phyloP scores from a whole-genome alignment of 768 basidiomycete species.

The Mycena epipterygia region DNA sequence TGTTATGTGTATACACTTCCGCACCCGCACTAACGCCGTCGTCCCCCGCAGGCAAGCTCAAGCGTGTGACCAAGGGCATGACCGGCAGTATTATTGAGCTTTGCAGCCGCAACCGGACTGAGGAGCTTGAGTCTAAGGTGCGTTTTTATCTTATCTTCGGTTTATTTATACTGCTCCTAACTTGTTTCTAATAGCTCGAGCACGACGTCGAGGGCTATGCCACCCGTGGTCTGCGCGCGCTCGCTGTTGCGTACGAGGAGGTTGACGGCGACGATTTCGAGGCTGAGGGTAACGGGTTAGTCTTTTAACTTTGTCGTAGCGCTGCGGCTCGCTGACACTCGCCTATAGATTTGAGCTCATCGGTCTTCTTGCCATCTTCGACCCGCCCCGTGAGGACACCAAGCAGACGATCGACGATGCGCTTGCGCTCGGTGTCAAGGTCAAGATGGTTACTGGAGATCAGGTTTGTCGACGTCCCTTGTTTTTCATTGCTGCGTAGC shows the following conservation, averaged over 20 bases:
- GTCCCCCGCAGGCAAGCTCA: constrained; percentile 73
- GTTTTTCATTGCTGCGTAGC: too few relatives aligned
- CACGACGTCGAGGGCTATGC: constrained; percentile 97
- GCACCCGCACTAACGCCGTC: too few relatives aligned
- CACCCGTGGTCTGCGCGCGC: constrained; percentile 94
- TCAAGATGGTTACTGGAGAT: constrained; percentile 99
- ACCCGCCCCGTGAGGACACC: constrained; percentile 97
- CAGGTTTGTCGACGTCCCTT: too few relatives aligned
- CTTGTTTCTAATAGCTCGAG: too few relatives aligned
- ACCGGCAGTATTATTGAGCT: constrained; percentile 98
- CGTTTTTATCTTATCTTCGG: too few relatives aligned
- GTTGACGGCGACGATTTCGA: constrained; percentile 86
- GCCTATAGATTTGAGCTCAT: constrained; percentile 98
- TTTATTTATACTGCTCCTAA: too few relatives aligned
- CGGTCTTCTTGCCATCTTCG: constrained; percentile 97
- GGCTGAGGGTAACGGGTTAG: constrained; percentile 95
- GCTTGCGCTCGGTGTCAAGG: constrained; percentile 93
- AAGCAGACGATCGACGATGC: constrained; percentile 99
- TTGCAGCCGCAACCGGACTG: constrained; percentile 97
- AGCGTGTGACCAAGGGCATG: constrained; percentile 99
- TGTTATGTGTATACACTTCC: too few relatives aligned
- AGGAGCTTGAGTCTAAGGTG: constrained; percentile 90
- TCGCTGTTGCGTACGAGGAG: constrained; percentile 97
- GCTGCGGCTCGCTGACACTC: constrained; percentile 96
- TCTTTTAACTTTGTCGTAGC: constrained; percentile 91